Base-by-base conservation (phyloP, 108 stramenopile species). In the Stephanodiscus triporus region DNA sequence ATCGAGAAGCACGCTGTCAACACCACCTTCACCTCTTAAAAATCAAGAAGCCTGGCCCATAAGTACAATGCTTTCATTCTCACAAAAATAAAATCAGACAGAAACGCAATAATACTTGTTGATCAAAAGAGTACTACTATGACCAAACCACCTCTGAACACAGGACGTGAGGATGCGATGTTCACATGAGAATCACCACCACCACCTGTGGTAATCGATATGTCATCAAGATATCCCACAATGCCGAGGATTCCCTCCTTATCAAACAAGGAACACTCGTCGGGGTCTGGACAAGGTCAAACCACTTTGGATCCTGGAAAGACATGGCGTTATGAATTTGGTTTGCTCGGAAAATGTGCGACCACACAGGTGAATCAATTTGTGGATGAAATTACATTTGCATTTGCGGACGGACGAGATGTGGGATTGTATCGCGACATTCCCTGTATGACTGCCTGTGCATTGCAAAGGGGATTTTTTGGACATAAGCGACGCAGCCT, bases 121-220 rank as follows among this genome's bases (percentile, higher is more conserved):
- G n/a, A n/a, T n/a, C n/a, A n/a, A n/a, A n/a, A n/a, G n/a, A n/a
- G n/a, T n/a, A n/a, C n/a, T n/a, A n/a, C n/a, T 36, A 54, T 54
- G 53, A 54, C 53, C 9, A 54, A 54, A 54, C 53, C 53, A 23
- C 53, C 53, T 54, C 53, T 54, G 1, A 54, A 54, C 17, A 23
- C 53, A 1, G 20, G 20, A 22, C 17, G 1, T 17, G 53, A 54
- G 53, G 53, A 22, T 54, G 53, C 53, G 53, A 54, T 54, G 53
- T 54, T 1, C 53, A 19, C 16, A 54, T 54, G 53, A 54, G 53
- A 54, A 22, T 54, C 53, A 54, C 53, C 53, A 4, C 53, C 53
- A 54, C 53, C 5, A 9, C 53, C 53, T 54, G 17, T 22, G 53
- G 53, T 4, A 54, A 23, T 8, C 53, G 53, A 54, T 54, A 54